A percentile compares a stretch with the other conserved stretches of the same genome.
Evolutionary conservation across 257 asterid genomes (phyloP).

Genomic region (Anisodus tanguticus): DNA sequence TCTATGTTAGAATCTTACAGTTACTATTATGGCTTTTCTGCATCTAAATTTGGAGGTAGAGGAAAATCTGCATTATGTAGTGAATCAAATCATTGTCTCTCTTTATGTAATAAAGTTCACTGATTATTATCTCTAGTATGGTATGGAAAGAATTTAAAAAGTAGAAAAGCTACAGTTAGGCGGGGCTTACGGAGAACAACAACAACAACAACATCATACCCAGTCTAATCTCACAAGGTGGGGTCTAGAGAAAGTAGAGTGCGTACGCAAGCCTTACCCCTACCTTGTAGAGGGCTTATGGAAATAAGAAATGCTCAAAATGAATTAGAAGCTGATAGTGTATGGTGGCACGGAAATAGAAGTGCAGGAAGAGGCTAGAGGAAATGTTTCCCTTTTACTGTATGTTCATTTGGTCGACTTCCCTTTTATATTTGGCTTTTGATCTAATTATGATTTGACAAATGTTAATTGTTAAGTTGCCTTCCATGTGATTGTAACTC

Average conservation of each 20-base stretch:
- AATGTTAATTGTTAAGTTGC: neutral
- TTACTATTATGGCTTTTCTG: neutral
- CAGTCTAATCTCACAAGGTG: too few relatives aligned
- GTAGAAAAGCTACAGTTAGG: neutral
- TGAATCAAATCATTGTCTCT: neutral
- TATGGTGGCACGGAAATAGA: neutral
- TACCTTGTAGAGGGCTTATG: neutral
- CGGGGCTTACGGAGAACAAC: neutral
- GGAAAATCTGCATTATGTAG: neutral
- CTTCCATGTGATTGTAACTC: neutral
- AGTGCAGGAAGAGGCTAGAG: neutral
- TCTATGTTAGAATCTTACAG: neutral
- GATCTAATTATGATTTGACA: neutral
- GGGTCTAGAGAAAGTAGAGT: too few relatives aligned
- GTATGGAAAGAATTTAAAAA: neutral
- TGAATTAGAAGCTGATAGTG: neutral
- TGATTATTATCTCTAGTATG: neutral
- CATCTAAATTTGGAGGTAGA: neutral
- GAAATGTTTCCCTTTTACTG: neutral
- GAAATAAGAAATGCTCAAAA: neutral
- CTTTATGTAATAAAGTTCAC: neutral
- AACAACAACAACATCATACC: too few relatives aligned
- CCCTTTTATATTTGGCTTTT: neutral
- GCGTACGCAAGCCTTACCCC: too few relatives aligned
- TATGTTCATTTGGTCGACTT: neutral